Evolutionary conservation across 2,329 filamentous ascomycete genomes (phyloP).

Genomic region (Talaromyces sp.): DNA sequence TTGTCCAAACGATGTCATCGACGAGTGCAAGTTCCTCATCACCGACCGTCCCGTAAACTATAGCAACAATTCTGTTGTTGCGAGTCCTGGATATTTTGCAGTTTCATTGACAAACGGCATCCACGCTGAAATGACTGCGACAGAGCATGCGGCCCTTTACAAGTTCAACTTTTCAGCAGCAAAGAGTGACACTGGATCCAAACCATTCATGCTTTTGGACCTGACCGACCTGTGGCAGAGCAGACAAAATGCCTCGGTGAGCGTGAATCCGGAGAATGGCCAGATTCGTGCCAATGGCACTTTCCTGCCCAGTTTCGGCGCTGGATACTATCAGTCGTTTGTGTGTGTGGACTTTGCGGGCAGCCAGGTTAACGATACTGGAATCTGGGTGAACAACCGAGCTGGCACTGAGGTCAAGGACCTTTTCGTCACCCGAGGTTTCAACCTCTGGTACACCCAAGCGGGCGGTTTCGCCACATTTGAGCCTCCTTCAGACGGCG

Average conservation of each 20-base stretch:
- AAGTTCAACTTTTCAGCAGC: slow-evolving; percentile 54
- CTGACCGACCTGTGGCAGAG: slow-evolving; percentile 58
- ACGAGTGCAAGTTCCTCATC: slow-evolving; percentile 56
- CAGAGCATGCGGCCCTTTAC: slow-evolving; percentile 57
- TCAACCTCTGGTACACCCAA: slow-evolving; percentile 49
- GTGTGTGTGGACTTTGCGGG: slow-evolving; percentile 63
- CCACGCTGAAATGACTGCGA: slow-evolving; percentile 58
- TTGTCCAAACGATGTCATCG: slow-evolving; percentile 55
- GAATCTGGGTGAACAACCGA: slow-evolving; percentile 57
- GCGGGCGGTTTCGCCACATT: slow-evolving; percentile 61
- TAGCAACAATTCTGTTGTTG: slow-evolving; percentile 46
- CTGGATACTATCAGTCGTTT: slow-evolving; percentile 52
- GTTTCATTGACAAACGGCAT: slow-evolving; percentile 53
- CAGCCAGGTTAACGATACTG: slow-evolving; percentile 50
- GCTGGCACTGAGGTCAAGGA: slow-evolving; percentile 48
- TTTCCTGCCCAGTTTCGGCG: slow-evolving; percentile 59
- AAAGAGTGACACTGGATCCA: slow-evolving; percentile 23
- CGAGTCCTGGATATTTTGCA: slow-evolving; percentile 58
- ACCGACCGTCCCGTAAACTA: slow-evolving; percentile 44
- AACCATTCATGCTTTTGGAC: slow-evolving; percentile 58
- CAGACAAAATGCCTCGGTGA: slow-evolving; percentile 52
- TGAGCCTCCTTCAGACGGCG: slow-evolving; percentile 39
- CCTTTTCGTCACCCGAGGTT: slow-evolving; percentile 49
- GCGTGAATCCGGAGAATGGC: slow-evolving; percentile 49
- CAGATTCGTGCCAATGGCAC: slow-evolving; percentile 55